These are phyloP conservation scores for Aschersonia sp. DNA, from an alignment of 2,329 filamentous ascomycete genomes.

Conservation along the genomic window DNA sequence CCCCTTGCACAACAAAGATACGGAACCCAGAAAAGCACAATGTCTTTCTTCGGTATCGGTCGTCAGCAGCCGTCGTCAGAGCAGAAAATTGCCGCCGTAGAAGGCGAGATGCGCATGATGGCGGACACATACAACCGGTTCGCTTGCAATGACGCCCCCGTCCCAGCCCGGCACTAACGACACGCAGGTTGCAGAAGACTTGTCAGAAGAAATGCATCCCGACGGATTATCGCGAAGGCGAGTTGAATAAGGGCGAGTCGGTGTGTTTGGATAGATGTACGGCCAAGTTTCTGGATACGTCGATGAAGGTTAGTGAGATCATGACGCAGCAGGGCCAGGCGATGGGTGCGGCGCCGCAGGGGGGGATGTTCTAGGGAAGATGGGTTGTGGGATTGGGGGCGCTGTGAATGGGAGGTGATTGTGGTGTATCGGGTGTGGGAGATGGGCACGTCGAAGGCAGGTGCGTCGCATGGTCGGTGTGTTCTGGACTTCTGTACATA, in stretches of 20 bases:
- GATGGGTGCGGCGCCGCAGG: constrained; percentile 31
- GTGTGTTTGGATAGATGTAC: constrained; percentile 97
- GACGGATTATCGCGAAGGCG: constrained; percentile 80
- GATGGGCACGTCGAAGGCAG: neutral
- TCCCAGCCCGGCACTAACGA: neutral
- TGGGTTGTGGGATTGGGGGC: neutral
- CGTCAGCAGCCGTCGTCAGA: constrained; percentile 78
- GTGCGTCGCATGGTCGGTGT: too few relatives aligned
- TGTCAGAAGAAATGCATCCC: constrained; percentile 94
- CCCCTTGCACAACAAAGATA: too few relatives aligned
- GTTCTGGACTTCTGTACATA: too few relatives aligned
- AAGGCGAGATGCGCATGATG: constrained; percentile 95
- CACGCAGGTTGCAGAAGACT: constrained; percentile 63
- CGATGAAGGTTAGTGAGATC: constrained; percentile 93
- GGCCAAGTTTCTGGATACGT: constrained; percentile 96
- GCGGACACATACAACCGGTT: constrained; percentile 97
- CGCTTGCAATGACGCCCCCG: neutral
- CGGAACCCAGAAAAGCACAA: neutral
- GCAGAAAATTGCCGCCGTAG: constrained; percentile 93
- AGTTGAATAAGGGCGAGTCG: constrained; percentile 97
- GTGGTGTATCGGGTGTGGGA: neutral
- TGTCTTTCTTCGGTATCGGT: constrained; percentile 34
- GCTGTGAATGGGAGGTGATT: too few relatives aligned
- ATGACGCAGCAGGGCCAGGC: constrained; percentile 77
- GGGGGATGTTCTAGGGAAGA: neutral